Base-by-base conservation (phyloP, 2,329 filamentous ascomycete species). In the Colletotrichum simmondsii region DNA sequence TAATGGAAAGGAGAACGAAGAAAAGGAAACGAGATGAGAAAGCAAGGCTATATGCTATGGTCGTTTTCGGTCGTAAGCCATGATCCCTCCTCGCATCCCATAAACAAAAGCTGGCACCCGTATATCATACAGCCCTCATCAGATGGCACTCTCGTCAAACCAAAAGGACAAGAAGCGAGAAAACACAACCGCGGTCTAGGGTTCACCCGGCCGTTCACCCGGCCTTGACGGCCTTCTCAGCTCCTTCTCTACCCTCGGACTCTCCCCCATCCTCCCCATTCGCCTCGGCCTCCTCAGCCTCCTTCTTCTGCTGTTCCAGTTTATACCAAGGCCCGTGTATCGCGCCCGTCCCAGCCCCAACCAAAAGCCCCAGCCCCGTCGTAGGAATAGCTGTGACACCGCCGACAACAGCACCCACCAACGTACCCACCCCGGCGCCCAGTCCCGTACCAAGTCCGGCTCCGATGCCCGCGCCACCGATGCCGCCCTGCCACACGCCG, bases 291-390 rank as follows among this genome's bases (percentile, higher is more conserved):
- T 49, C 42, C 42, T 49, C 42, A 49, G 42, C 42, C 19, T 59
- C 19, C 35, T 72, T 69, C 16, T 69, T 32, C 12, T 54, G 42
- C 6, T 35, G 24, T 1, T 70, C 42, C 6, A 72, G 6, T n/a
- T 63, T 72, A 35, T 70, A 72, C 70, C 70, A 72, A 3, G 70
- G 70, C 26, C 70, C 70, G 14, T 72, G 70, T 0, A 72, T 70
- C 10, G 70, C 70, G 7, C 70, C 70, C 11, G 60, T 58, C 6
- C 66, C 70, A 5, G 10, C 70, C 4, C 70, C 70, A n/a, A 72
- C 35, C 26, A 72, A 12, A 10, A 53, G 53, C 5, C 70, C 70
- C 3, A 72, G 19, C 4, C 28, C 54, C 16, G 70, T 65, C 1
- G 70, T 72, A 26, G 70, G 70, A 2, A 72, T 70, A 19, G 46